Evolutionary conservation across 257 asterid species (phyloP).

Genomic region (Phtheirospermum japonicum): DNA sequence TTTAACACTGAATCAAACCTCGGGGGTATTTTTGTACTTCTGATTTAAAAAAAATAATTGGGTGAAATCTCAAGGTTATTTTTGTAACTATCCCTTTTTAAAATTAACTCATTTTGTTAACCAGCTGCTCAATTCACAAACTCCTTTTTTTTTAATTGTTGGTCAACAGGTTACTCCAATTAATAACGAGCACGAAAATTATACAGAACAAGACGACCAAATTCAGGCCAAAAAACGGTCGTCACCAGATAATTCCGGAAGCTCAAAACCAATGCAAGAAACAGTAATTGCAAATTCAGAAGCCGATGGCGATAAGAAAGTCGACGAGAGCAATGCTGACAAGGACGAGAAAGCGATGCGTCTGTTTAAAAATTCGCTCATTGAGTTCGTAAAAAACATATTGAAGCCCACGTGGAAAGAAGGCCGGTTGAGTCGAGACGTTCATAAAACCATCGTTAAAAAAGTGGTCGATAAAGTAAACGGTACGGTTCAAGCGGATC

Average conservation of each 20-base stretch:
- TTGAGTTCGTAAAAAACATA: slow-evolving; percentile 84
- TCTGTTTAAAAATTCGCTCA: slow-evolving; percentile 70
- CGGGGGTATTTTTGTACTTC: too few relatives aligned
- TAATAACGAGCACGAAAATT: slow-evolving; percentile 33
- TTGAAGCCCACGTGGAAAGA: slow-evolving; percentile 93
- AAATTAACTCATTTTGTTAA: slow-evolving; percentile 10
- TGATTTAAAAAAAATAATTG: too few relatives aligned
- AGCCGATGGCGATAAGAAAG: slow-evolving; percentile 34
- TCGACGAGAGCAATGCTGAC: slow-evolving; percentile 36
- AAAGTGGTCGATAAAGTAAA: slow-evolving; percentile 94
- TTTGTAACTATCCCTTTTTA: too few relatives aligned
- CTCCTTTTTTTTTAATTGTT: slow-evolving; percentile 19
- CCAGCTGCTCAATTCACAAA: slow-evolving; percentile 41
- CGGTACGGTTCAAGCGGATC: slow-evolving; percentile 59
- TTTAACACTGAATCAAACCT: background rate
- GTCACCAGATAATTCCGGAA: slow-evolving; percentile 24
- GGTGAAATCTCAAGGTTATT: too few relatives aligned
- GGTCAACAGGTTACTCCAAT: slow-evolving; percentile 30
- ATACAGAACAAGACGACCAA: slow-evolving; percentile 32
- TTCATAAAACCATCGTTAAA: slow-evolving; percentile 84
- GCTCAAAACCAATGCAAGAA: slow-evolving; percentile 39
- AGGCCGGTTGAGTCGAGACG: slow-evolving; percentile 92
- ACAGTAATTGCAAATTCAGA: slow-evolving; percentile 31
- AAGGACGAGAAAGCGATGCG: slow-evolving; percentile 84
- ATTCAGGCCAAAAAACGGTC: background rate